phyloP scores from a whole-genome alignment of 2,329 filamentous ascomycete species.

The Alternaria gaisen region DNA sequence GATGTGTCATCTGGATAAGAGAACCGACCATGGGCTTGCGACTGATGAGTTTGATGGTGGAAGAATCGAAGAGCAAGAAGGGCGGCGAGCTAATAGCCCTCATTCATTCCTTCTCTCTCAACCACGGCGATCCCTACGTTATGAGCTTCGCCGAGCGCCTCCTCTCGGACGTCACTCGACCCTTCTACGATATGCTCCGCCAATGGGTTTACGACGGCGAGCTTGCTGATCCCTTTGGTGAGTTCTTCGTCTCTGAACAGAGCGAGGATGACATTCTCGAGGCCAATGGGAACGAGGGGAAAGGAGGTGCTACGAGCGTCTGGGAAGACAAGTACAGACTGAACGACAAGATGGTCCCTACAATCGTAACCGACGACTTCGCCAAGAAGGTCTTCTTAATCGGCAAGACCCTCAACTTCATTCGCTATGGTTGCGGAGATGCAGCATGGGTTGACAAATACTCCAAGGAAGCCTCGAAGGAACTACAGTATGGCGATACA shows the following conservation, averaged over 20 bases:
- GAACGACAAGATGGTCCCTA: constrained; percentile 84
- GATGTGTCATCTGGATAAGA: constrained; percentile 96
- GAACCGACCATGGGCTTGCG: constrained; percentile 96
- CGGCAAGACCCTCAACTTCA: constrained; percentile 97
- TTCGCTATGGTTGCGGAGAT: constrained; percentile 93
- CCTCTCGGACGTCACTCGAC: constrained; percentile 84
- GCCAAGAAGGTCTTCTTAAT: constrained; percentile 97
- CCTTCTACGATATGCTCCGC: constrained; percentile 95
- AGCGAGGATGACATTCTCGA: constrained; percentile 61
- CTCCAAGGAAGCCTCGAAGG: constrained; percentile 90
- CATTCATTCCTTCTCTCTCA: constrained; percentile 91
- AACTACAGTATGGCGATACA: constrained; percentile 91
- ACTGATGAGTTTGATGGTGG: constrained; percentile 91
- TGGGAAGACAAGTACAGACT: constrained; percentile 98
- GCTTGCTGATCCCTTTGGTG: constrained; percentile 91
- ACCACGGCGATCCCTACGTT: constrained; percentile 94
- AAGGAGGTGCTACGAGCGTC: constrained; percentile 79
- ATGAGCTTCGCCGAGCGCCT: constrained; percentile 91
- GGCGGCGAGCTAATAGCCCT: constrained; percentile 93
- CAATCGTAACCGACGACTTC: constrained; percentile 91
- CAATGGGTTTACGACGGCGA: constrained; percentile 99
- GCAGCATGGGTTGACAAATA: constrained; percentile 95
- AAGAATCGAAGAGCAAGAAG: constrained; percentile 82
- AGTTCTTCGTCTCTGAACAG: constrained; percentile 94
- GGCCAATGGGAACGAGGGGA: constrained; percentile 51